A percentile compares a stretch with the other conserved stretches of the same genome.
Conservation (phyloP, 1,284 basidiomycete genomes). For the Fomitopsis betulina region DNA sequence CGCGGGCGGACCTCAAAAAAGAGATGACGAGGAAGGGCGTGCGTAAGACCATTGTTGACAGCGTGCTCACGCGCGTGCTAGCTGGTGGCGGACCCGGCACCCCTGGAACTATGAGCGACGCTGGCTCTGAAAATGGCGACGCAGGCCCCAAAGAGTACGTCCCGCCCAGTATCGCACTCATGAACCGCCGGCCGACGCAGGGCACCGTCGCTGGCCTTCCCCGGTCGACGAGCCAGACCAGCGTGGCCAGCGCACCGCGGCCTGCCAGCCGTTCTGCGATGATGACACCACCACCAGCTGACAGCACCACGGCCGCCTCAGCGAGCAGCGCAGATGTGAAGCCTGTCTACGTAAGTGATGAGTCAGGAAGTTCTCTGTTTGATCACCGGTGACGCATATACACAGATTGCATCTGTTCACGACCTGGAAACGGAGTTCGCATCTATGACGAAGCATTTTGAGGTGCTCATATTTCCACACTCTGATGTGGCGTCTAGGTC, state of each 20-base stretch:
- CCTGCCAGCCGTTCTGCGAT: constrained; percentile 54
- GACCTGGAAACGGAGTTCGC: constrained; percentile 87
- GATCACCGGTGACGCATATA: constrained; percentile 12
- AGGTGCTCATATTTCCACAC: constrained; percentile 40
- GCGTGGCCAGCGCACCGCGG: constrained; percentile 41
- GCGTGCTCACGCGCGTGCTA: constrained; percentile 60
- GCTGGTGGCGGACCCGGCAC: constrained; percentile 36
- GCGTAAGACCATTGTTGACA: constrained; percentile 80
- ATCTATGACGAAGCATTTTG: constrained; percentile 76
- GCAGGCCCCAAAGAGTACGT: constrained; percentile 50
- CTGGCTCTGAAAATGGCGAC: constrained; percentile 60
- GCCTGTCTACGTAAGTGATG: constrained; percentile 63
- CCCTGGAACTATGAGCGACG: constrained; percentile 38
- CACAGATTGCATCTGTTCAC: constrained; percentile 75
- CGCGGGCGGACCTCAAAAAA: constrained; percentile 90
- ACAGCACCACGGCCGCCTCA: constrained; percentile 30
- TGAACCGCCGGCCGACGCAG: constrained; percentile 43
- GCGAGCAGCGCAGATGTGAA: constrained; percentile 46
- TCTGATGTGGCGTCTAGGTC: constrained; percentile 1
- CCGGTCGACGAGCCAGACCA: constrained; percentile 47
- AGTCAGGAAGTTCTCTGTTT: not conserved
- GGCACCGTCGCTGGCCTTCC: constrained; percentile 24
- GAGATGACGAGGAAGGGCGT: constrained; percentile 83
- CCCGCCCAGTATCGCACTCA: constrained; percentile 67
- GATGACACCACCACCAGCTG: constrained; percentile 36